Conservation (phyloP, 2,329 filamentous ascomycete species). For the Diaporthe citri region DNA sequence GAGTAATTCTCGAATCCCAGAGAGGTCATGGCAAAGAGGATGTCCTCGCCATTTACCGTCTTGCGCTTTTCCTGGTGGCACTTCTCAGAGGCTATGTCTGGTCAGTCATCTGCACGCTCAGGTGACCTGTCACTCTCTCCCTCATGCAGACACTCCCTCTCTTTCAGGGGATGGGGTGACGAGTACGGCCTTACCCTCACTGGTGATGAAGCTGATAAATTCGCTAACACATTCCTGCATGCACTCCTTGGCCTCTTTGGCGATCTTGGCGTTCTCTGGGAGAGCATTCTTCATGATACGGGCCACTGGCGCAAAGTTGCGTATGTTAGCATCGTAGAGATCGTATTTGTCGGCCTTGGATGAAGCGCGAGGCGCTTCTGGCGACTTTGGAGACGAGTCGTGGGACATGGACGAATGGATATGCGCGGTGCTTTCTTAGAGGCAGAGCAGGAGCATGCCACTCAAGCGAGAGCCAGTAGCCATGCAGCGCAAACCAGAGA, state of each 20-base stretch:
- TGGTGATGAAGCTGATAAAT: constrained; percentile 99
- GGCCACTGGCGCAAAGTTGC: constrained; percentile 94
- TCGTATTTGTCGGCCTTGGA: constrained; percentile 63
- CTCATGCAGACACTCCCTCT: neutral
- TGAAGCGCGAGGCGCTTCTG: constrained; percentile 59
- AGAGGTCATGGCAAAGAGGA: constrained; percentile 98
- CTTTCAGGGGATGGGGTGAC: neutral
- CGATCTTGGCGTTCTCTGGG: constrained; percentile 98
- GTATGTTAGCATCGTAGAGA: constrained; percentile 89
- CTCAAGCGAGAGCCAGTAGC: constrained; percentile 50
- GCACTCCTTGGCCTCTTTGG: constrained; percentile 98
- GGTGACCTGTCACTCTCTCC: constrained; percentile 30
- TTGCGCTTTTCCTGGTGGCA: constrained; percentile 99
- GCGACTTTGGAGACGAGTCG: constrained; percentile 66
- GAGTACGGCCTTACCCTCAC: constrained; percentile 80
- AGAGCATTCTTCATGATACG: constrained; percentile 99
- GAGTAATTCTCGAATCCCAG: constrained; percentile 99
- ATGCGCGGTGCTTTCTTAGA: constrained; percentile 53
- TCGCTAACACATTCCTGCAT: constrained; percentile 99
- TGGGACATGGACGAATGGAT: constrained; percentile 66
- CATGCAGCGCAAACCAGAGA: constrained; percentile 48
- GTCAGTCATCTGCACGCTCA: constrained; percentile 42
- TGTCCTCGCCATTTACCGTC: constrained; percentile 98
- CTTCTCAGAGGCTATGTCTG: constrained; percentile 88
- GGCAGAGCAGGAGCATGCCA: constrained; percentile 63